Evolutionary conservation across 192 early-diverging fungal genomes (phyloP), one percentile per base, ranked within the genome.

Genomic region (Pilaira anomala): DNA sequence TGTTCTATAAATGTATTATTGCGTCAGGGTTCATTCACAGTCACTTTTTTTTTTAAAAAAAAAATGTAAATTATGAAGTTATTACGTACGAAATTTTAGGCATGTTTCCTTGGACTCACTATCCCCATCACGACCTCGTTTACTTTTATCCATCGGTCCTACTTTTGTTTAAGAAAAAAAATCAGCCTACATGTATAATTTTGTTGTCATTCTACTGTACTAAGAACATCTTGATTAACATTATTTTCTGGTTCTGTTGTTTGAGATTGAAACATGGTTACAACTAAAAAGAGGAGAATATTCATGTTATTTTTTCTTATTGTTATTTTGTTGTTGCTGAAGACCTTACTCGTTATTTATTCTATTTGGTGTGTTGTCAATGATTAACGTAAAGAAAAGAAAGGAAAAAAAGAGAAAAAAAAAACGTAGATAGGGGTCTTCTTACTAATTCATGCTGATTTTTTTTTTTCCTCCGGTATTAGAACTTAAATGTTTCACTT

Each of bases 281-380:
- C n/a, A 24, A 13, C 28, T 52, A 28, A 26, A 16, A 46, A n/a
- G 19, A 46, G 45, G 19, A 46, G 14, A 46, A 46, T n/a, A 3
- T 19, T 51, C 51, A n/a, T 52, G 51, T 52, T 25, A 52, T 52
- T 52, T 52, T 52, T 13, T 52, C 24, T 24, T 52, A n/a, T n/a
- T n/a, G n/a, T n/a, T n/a, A n/a, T n/a, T n/a, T n/a, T n/a, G n/a
- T n/a, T n/a, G n/a, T n/a, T n/a, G n/a, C n/a, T n/a, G n/a, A n/a
- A n/a, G n/a, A n/a, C n/a, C n/a, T n/a, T n/a, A n/a, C n/a, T n/a
- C n/a, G n/a, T n/a, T n/a, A n/a, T n/a, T n/a, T n/a, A n/a, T n/a
- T n/a, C n/a, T n/a, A n/a, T n/a, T n/a, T n/a, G n/a, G n/a, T n/a
- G n/a, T 28, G 28, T 28, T 52, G 24, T 28, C 51, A 52, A 28